phyloP scores from a whole-genome alignment of 805 yeast genomes.

The Metschnikowia cubensis region DNA sequence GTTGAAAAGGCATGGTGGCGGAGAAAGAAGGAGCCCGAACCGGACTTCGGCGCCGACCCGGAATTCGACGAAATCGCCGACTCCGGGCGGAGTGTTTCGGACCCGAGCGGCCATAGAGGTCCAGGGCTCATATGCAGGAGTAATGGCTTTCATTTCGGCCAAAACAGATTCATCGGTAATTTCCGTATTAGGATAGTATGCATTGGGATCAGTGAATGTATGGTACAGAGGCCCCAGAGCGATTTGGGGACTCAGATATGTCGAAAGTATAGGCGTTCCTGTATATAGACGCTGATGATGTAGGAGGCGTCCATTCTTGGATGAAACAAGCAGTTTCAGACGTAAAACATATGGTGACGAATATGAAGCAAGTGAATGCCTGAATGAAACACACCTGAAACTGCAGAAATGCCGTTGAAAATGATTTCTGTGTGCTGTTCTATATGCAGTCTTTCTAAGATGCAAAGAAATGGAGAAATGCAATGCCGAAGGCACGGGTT shows the following conservation, averaged over 20 bases:
- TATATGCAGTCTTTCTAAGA: too few species aligned
- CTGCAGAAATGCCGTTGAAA: too few species aligned
- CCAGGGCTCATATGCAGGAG: conserved; percentile 13
- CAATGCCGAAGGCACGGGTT: too few species aligned
- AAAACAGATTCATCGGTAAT: conserved; percentile 15
- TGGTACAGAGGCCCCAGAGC: neutral
- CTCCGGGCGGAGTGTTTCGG: conserved; percentile 14
- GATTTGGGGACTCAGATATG: too few species aligned
- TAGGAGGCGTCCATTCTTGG: too few species aligned
- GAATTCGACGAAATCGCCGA: conserved; percentile 42
- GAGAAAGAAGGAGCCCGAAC: conserved; percentile 38
- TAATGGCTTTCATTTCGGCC: conserved; percentile 5
- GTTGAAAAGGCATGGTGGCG: conserved; percentile 30
- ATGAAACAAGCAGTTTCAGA: too few species aligned
- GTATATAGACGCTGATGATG: neutral
- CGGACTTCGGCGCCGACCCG: conserved; percentile 15
- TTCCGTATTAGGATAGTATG: conserved; percentile 15
- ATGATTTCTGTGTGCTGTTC: too few species aligned
- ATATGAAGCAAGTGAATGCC: too few species aligned
- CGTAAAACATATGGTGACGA: too few species aligned
- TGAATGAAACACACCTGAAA: too few species aligned
- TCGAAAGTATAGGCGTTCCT: neutral
- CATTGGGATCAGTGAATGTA: conserved; percentile 12
- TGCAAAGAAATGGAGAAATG: too few species aligned
- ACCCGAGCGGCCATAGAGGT: conserved; percentile 9